Base-by-base conservation (phyloP, 495 filamentous ascomycete species). In the Aspergillus sparsus region DNA sequence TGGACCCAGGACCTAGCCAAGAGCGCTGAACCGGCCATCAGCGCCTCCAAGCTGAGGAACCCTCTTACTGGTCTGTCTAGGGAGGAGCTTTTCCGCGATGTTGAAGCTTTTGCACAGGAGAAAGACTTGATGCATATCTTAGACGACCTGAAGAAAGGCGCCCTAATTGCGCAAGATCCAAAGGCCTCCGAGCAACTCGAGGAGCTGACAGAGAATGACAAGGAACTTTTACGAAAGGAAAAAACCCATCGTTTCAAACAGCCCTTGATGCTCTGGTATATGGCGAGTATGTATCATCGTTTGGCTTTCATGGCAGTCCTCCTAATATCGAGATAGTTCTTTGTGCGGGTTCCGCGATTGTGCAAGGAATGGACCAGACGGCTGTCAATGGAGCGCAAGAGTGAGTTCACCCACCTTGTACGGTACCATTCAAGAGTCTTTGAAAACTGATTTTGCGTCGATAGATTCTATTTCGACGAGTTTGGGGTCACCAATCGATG, bases 351-450 rank as follows among this genome's bases (percentile, higher is more conserved):
- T 80, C 5, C 7, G 83, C 84, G 6, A 82, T 79, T 41, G 80
- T 83, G 5, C 85, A 88, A 64, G 83, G 83, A 9, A 84, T 85
- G 87, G 86, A 91, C 61, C 87, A 93, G 68, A 91, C 89, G 0
- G 89, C 89, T 58, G 87, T 90, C 64, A 92, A 91, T 60, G 89
- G 88, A 45, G 89, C 88, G 0, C 57, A 59, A 37, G 57, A 59
- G 49, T 9, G 87, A 89, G 63, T 74, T 84, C 3, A 85, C 87
- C 65, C 90, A 87, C 62, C 73, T 80, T 21, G 66, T 3, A 12
- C 3, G 3, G 32, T 6, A 58, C 0, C 36, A 18, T 52, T 13
- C 7, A 31, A 36, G 53, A 42, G 13, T 41, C 13, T 0, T n/a
- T 1, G 1, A 27, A 6, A 1, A 21, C 53, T 56, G 13, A 57